phyloP scores from a whole-genome alignment of 2,329 filamentous ascomycete genomes.

The Fusarium scirpi region DNA sequence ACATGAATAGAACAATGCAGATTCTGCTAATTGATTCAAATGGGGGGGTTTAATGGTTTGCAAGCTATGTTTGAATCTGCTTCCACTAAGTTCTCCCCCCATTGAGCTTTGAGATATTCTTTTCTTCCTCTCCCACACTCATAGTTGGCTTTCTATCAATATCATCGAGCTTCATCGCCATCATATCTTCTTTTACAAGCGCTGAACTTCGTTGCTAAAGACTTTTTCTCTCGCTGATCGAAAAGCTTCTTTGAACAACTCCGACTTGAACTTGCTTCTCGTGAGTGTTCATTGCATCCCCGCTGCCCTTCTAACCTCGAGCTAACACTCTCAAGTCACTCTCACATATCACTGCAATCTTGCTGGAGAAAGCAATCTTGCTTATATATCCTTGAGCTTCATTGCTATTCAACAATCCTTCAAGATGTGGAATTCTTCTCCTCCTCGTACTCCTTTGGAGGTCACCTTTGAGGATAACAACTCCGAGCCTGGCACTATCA shows the following conservation, averaged over 20 bases:
- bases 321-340: conserved; percentile 2
- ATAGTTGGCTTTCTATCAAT: not conserved
- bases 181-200: not conserved
- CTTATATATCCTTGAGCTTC: not conserved
- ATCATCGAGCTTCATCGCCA: not conserved
- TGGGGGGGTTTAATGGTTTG: not conserved
- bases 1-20: conserved; percentile 23
- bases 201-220: not conserved
- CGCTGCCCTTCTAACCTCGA: not conserved
- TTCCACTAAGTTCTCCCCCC: not conserved
- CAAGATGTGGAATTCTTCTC: conserved; percentile 10
- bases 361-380: not conserved
- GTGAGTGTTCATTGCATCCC: conserved; percentile 9
- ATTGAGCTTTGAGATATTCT: not conserved
- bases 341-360: not conserved
- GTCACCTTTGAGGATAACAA: conserved; percentile 11
- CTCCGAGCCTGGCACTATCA: conserved; percentile 1
- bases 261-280: not conserved
- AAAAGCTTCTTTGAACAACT: not conserved
- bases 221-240: not conserved
- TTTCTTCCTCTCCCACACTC: not conserved
- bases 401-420: not conserved
- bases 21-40: not conserved
- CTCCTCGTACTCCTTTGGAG: conserved; percentile 5
- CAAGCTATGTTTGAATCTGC: not conserved